phyloP scores from a whole-genome alignment of 2,329 filamentous ascomycete species.

The Xylaria arbuscula region DNA sequence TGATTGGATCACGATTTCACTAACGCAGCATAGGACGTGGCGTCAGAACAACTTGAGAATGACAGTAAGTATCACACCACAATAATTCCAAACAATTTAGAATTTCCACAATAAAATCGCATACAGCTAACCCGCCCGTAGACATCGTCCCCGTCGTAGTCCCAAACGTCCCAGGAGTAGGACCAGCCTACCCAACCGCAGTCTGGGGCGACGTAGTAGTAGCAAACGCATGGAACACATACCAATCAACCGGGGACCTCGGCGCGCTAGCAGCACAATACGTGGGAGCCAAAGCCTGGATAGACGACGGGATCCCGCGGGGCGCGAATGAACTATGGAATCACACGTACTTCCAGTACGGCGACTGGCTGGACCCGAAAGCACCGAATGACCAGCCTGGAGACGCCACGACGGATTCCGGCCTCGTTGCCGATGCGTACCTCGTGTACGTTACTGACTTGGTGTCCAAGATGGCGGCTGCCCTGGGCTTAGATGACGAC shows the following conservation, averaged over 20 bases:
- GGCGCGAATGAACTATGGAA: constrained; percentile 55
- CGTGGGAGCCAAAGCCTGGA: constrained; percentile 55
- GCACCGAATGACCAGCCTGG: constrained; percentile 56
- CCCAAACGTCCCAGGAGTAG: constrained; percentile 45
- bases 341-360: constrained; percentile 52
- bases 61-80: constrained; percentile 38
- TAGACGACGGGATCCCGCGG: constrained; percentile 53
- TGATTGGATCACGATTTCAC: neutral
- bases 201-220: constrained; percentile 60
- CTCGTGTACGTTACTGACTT: constrained; percentile 57
- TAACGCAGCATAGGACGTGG: constrained; percentile 53
- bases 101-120: neutral
- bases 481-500: constrained; percentile 49
- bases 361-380: constrained; percentile 63
- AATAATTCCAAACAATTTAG: neutral
- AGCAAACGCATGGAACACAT: constrained; percentile 56
- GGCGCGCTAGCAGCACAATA: constrained; percentile 54
- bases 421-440: constrained; percentile 60
- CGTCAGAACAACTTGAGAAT: constrained; percentile 47
- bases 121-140: constrained; percentile 29
- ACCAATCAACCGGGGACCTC: constrained; percentile 53
- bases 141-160: constrained; percentile 48
- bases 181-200: constrained; percentile 45
- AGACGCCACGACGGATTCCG: constrained; percentile 54
- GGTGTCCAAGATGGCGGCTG: constrained; percentile 51